These are phyloP conservation scores for Cladosporium sp. DNA, from an alignment of 2,329 filamentous ascomycete genomes.

Conservation along the genomic window DNA sequence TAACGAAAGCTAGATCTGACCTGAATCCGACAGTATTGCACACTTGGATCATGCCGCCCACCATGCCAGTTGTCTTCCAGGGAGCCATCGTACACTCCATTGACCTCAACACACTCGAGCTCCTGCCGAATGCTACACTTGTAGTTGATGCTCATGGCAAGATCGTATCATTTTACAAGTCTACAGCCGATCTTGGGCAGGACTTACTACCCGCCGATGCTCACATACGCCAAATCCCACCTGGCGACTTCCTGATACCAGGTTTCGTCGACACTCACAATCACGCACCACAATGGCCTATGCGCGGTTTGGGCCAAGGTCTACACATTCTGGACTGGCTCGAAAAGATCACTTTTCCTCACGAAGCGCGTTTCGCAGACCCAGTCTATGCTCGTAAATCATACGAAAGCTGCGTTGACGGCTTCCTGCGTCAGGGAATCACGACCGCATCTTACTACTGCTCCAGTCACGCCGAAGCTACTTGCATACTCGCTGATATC, in stretches of 20 bases:
- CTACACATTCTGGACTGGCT: constrained; percentile 52
- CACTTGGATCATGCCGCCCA: background rate
- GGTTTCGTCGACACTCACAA: constrained; percentile 65
- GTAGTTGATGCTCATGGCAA: constrained; percentile 13
- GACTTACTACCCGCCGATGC: constrained; percentile 7
- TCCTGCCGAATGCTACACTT: constrained; percentile 16
- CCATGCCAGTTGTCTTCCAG: constrained; percentile 11
- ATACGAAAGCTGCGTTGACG: constrained; percentile 53
- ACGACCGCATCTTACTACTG: constrained; percentile 61
- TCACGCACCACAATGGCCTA: constrained; percentile 57
- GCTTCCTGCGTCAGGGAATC: constrained; percentile 58
- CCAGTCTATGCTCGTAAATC: constrained; percentile 23
- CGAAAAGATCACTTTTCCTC: constrained; percentile 31
- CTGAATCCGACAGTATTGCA: background rate
- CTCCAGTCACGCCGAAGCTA: constrained; percentile 54
- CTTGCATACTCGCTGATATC: constrained; percentile 52
- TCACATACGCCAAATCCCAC: constrained; percentile 31
- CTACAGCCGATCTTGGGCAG: background rate
- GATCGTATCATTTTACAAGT: constrained; percentile 11
- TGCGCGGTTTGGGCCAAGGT: constrained; percentile 42
- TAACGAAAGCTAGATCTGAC: too few relatives aligned
- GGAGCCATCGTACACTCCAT: constrained; percentile 19
- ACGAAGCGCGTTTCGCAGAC: constrained; percentile 34
- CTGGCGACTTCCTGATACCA: constrained; percentile 53
- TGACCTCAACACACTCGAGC: constrained; percentile 14